These are phyloP conservation scores for Astrothelium subdiscretum DNA, from an alignment of 495 filamentous ascomycete genomes.

Conservation along the genomic window DNA sequence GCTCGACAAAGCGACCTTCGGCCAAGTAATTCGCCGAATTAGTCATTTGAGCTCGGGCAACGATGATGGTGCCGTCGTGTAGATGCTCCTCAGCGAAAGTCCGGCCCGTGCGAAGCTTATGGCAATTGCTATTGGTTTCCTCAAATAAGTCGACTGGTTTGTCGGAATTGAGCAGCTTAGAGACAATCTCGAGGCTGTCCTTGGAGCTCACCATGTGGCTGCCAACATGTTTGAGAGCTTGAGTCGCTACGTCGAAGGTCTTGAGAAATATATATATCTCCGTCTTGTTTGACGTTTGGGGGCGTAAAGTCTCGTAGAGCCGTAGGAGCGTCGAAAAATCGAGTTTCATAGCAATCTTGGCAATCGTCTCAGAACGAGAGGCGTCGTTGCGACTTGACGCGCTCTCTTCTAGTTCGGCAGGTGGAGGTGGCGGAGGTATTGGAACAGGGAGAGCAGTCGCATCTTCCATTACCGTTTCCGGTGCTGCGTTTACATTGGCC, in stretches of 20 bases:
- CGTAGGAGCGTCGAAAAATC: background rate
- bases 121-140: conserved; percentile 2
- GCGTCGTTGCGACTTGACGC: background rate
- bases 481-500: background rate
- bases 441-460: background rate
- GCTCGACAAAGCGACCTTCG: background rate
- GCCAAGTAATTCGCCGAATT: background rate
- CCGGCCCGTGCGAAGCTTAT: conserved; percentile 6
- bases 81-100: conserved; percentile 21
- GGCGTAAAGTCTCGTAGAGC: background rate
- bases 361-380: background rate
- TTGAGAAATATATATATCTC: conserved; percentile 27
- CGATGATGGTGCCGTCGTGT: conserved; percentile 16
- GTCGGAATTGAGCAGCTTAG: conserved; percentile 11
- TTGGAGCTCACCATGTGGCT: background rate
- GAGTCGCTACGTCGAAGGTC: conserved; percentile 17
- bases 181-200: background rate
- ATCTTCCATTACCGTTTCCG: background rate
- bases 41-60: conserved; percentile 5
- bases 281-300: background rate
- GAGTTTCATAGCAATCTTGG: background rate
- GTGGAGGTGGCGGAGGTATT: background rate
- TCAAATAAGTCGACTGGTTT: conserved; percentile 16
- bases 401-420: background rate
- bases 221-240: conserved; percentile 11